Evolutionary conservation across 768 basidiomycete species (phyloP).

Genomic region (Panaeolus cyanescens): DNA sequence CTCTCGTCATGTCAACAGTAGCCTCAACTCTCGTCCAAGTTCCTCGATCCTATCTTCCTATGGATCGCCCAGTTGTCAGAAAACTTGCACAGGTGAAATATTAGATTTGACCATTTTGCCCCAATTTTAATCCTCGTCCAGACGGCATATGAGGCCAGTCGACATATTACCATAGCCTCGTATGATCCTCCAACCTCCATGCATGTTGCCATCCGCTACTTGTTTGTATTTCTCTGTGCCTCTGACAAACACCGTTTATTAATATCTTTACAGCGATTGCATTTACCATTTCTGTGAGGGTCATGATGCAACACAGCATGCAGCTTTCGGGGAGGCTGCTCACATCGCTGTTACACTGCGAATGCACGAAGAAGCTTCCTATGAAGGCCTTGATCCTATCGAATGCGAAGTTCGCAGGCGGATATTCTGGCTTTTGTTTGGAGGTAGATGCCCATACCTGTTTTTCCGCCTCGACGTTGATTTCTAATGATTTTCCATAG

Average conservation of each 20-base stretch:
- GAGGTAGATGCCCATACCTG: slow-evolving; percentile 51
- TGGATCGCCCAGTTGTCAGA: slow-evolving; percentile 83
- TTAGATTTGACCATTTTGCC: slow-evolving; percentile 6
- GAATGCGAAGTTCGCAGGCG: slow-evolving; percentile 87
- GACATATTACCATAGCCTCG: slow-evolving; percentile 76
- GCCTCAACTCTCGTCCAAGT: slow-evolving; percentile 89
- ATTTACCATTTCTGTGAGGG: slow-evolving; percentile 90
- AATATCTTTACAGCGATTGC: slow-evolving; percentile 57
- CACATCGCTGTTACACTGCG: slow-evolving; percentile 82
- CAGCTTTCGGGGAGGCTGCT: slow-evolving; percentile 84
- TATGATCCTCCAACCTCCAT: slow-evolving; percentile 85
- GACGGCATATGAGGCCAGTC: slow-evolving; percentile 80
- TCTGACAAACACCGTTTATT: slow-evolving; percentile 8
- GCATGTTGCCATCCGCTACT: slow-evolving; percentile 87
- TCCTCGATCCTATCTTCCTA: slow-evolving; percentile 84
- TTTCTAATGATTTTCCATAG: slow-evolving; percentile 35
- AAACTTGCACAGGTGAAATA: slow-evolving; percentile 65
- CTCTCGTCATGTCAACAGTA: slow-evolving; percentile 86
- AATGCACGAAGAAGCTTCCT: slow-evolving; percentile 86
- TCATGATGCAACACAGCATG: slow-evolving; percentile 84
- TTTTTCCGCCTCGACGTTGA: slow-evolving; percentile 10
- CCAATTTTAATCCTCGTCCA: slow-evolving; percentile 26
- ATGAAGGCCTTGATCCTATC: slow-evolving; percentile 81
- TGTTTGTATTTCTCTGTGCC: slow-evolving; percentile 54
- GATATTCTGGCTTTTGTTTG: slow-evolving; percentile 88